Evolutionary conservation across 164 flowering plant species (phyloP), one percentile per base, ranked within the genome.

Genomic region (Liriodendron chinense): DNA sequence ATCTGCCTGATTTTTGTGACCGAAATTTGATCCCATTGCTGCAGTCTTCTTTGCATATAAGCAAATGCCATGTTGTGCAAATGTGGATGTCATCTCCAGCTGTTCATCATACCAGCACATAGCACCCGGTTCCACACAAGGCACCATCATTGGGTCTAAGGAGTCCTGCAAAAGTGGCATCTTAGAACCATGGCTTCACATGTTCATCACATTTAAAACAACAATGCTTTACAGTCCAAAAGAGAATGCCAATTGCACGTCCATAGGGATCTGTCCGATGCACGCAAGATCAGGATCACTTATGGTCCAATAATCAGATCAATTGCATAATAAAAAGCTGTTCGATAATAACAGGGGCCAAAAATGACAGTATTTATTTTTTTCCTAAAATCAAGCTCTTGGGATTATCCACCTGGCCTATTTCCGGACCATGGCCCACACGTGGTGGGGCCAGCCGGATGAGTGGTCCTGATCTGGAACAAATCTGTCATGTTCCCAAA

Each of bases 1-100:
- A 86, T 91, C 86, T 64, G 83, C 80, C 67, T 24, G 77, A 49
- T 68, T 70, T 20, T 73, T 70, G 22, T 71, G 77, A 74, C 82
- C 85, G 20, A 80, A 50, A 20, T 76, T 70, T 75, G 81, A 75
- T 59, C 77, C 87, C 25, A 73, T 47, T 25, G 81, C 75, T 79
- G 83, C 80, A 74, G 84, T 73, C 28, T 84, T 83, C 80, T 90
- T 92, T 18, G 88, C 83, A 81, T 72, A 89, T 43, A 82, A 74
- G 83, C 92, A 84, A 80, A 90, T 83, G n/a, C 99, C 96, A 87
- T 91, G 97, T 71, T 91, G 81, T 28, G 88, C 85, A 73, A 88
- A 62, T 26, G 87, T 80, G n/a, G 94, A 88, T 70, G 86, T 56
- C 91, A 95, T 91, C 82, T 84, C 84, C 74, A 86, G 25, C 72